Percentiles rank a stretch among this genome's conserved stretches.
phyloP scores from a whole-genome alignment of 371 early-diverging fungal genomes.

The Neoconidiobolus thromboides region DNA sequence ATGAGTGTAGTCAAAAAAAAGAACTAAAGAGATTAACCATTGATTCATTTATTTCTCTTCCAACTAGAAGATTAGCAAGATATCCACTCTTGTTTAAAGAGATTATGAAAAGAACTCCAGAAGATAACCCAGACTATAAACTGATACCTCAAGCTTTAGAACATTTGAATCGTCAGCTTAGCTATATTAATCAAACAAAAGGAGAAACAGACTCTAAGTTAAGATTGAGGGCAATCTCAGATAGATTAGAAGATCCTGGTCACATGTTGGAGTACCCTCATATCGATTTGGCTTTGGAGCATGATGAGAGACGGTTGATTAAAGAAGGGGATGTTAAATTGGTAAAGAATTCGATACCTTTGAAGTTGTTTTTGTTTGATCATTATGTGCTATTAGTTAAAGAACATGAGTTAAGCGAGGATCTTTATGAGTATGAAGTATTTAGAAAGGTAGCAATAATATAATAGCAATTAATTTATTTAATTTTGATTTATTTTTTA shows the following conservation, averaged over 20 bases:
- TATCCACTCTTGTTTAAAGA: slow-evolving; percentile 70
- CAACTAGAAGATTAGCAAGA: slow-evolving; percentile 72
- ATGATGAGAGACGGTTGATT: slow-evolving; percentile 37
- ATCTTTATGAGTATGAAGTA: slow-evolving; percentile 42
- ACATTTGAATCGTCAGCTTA: slow-evolving; percentile 42
- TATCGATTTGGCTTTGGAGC: slow-evolving; percentile 36
- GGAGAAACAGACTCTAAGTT: neutral
- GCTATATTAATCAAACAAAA: slow-evolving; percentile 35
- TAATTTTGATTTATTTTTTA: neutral
- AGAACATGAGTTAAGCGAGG: slow-evolving; percentile 22
- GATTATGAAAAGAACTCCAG: slow-evolving; percentile 69
- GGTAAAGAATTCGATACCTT: slow-evolving; percentile 25
- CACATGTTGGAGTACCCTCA: neutral
- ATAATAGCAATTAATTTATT: neutral
- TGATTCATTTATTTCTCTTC: slow-evolving; percentile 62
- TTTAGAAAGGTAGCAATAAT: slow-evolving; percentile 17
- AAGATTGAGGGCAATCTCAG: slow-evolving; percentile 11
- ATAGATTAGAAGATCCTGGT: neutral
- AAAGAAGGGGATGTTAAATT: slow-evolving; percentile 61
- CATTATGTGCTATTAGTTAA: slow-evolving; percentile 67
- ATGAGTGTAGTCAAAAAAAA: slow-evolving; percentile 50
- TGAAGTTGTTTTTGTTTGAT: slow-evolving; percentile 68
- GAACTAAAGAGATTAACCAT: slow-evolving; percentile 59
- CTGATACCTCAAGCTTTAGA: slow-evolving; percentile 31
- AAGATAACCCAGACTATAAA: slow-evolving; percentile 54